Evolutionary conservation across 768 basidiomycete genomes (phyloP), one percentile per base, ranked within the genome.

Genomic region (Porphyrellus cyaneotinctus): DNA sequence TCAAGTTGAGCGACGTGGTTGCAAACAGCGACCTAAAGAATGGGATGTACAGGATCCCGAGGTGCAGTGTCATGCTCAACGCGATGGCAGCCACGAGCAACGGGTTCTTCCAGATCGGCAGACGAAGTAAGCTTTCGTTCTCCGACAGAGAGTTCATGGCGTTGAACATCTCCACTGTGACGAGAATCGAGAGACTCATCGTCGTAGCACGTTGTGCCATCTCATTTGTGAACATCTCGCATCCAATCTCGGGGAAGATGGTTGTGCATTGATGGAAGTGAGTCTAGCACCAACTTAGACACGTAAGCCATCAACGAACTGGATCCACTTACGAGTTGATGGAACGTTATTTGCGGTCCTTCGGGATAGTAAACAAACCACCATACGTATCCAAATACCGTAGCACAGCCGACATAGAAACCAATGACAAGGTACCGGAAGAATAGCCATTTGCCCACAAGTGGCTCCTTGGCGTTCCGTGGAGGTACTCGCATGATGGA

Each of bases 361-460:
- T 80, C 87, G 15, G 78, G 64, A 69, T 97, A 97, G 70, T 85
- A 88, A 64, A 95, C 75, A 75, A 99, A 99, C 95, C 95, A 98
- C 95, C 95, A 99, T 0, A 93, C 95, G 65, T 99, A 99, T 43
- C 95, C 95, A 60, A 88, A 92, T 23, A 99, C 95, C 23, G 95
- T 98, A 5, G 93, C 95, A 50, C 83, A 82, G 28, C 95, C 95
- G 48, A 99, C 95, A 63, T 98, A 99, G 46, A 81, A 78, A 12
- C 95, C 95, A 53, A 99, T 82, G 49, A 97, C 80, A 78, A 97
- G 74, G 73, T 98, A 99, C 46, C 95, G 82, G 79, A 97, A 85
- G 77, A 98, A 97, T 28, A 99, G 70, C 95, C 95, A 98, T 60
- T 79, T 83, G 51, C 88, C 86, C 41, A 99, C 82, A 23, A 99